Evolutionary conservation across 768 basidiomycete genomes (phyloP).

Genomic region (Naganishia kalamii): DNA sequence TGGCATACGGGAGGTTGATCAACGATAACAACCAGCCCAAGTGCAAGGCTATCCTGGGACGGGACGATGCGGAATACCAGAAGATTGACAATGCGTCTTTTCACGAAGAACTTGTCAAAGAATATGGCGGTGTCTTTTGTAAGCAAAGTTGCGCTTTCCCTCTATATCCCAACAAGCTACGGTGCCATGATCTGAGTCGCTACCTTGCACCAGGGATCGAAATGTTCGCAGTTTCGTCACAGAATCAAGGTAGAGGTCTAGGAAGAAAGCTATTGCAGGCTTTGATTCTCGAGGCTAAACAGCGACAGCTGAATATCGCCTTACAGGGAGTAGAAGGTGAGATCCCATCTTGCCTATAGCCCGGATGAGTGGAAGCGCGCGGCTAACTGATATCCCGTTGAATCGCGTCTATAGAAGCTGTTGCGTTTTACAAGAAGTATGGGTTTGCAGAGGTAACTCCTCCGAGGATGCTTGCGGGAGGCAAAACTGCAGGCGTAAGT

Average conservation of each 20-base stretch:
- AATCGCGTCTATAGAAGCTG: not conserved
- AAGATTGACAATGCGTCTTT: not conserved
- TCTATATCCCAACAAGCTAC: not conserved
- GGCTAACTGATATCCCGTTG: not conserved
- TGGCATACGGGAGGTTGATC: not conserved
- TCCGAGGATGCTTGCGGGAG: not conserved
- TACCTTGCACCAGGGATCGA: not conserved
- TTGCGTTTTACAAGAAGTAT: not conserved
- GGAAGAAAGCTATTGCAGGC: not conserved
- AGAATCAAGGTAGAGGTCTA: not conserved
- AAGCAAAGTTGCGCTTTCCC: no score
- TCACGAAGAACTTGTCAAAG: not conserved
- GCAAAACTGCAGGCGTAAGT: not conserved
- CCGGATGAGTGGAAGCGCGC: not conserved
- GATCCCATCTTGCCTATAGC: not conserved
- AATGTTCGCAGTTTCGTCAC: not conserved
- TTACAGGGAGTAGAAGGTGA: not conserved
- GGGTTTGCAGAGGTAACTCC: not conserved
- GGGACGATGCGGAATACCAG: not conserved
- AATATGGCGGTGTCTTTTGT: not conserved
- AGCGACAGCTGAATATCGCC: not conserved
- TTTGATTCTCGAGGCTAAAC: not conserved
- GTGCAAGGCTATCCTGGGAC: not conserved
- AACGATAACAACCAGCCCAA: no score
- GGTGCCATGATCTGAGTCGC: no score